These are phyloP conservation scores for Skeletonema menzelii DNA, from an alignment of 108 stramenopile species.

Conservation along the genomic window DNA sequence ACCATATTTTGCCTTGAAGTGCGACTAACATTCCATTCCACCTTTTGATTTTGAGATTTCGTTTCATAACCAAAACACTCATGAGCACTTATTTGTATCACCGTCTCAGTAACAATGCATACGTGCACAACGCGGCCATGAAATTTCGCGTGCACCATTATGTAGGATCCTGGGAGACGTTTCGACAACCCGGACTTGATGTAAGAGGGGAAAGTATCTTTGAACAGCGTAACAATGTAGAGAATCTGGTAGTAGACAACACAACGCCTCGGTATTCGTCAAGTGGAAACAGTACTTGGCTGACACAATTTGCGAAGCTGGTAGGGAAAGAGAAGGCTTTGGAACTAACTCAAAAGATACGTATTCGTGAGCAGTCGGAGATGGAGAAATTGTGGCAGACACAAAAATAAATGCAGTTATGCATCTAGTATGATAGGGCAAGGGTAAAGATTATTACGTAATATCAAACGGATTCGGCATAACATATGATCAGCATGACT, in stretches of 20 bases:
- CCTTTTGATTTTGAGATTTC: no score
- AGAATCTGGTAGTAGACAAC: neutral
- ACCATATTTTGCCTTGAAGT: neutral
- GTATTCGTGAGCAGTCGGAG: neutral
- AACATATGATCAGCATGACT: no score
- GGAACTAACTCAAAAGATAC: neutral
- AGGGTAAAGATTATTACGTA: neutral
- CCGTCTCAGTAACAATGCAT: neutral
- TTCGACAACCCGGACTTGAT: conserved; percentile 14
- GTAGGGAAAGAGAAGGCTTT: conserved; percentile 4
- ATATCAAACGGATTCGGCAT: neutral
- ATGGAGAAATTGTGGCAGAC: neutral
- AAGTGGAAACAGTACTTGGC: neutral
- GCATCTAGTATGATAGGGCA: neutral
- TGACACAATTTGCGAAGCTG: neutral
- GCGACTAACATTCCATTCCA: no score
- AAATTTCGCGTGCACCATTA: conserved; percentile 14
- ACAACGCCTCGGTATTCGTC: neutral
- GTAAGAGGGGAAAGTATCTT: neutral
- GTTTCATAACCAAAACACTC: neutral
- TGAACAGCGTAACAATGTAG: neutral
- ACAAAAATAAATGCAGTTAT: no score
- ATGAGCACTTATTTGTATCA: neutral
- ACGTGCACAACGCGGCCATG: conserved; percentile 11
- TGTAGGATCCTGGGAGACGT: conserved; percentile 11